These are phyloP conservation scores for Quillaja saponaria DNA, from an alignment of 306 rosid genomes.

Conservation along the genomic window DNA sequence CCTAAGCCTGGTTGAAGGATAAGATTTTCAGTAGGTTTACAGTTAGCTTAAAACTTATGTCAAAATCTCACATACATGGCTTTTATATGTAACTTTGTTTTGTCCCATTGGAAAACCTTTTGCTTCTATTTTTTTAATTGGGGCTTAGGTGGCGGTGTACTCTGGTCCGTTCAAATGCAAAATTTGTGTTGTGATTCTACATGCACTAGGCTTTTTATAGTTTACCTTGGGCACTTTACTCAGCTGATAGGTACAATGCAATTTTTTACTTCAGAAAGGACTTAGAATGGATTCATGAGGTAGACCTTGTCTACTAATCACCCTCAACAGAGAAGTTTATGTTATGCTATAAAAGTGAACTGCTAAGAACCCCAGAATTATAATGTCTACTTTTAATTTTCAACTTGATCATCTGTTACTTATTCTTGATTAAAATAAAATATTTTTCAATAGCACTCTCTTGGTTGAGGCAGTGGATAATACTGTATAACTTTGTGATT, in stretches of 20 bases:
- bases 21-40: too few species aligned
- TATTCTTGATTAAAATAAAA: slow-evolving; percentile 4
- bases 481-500: slow-evolving; percentile 7
- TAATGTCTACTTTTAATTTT: not conserved
- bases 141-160: too few species aligned
- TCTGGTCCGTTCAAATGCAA: not conserved
- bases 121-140: slow-evolving; percentile 10
- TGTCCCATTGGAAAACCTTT: slow-evolving; percentile 1
- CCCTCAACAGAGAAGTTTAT: not conserved
- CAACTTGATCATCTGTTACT: not conserved
- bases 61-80: not conserved
- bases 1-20: too few species aligned
- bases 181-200: slow-evolving; percentile 8
- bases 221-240: not conserved
- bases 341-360: not conserved
- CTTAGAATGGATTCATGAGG: not conserved
- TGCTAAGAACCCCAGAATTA: not conserved
- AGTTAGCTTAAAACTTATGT: too few species aligned
- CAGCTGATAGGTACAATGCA: slow-evolving; percentile 15
- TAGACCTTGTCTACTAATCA: not conserved
- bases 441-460: slow-evolving; percentile 12
- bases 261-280: slow-evolving; percentile 13
- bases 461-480: slow-evolving; percentile 8
- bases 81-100: slow-evolving; percentile 12
- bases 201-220: not conserved